Conservation (phyloP, 257 asterid species). For the Handroanthus guayacan region DNA sequence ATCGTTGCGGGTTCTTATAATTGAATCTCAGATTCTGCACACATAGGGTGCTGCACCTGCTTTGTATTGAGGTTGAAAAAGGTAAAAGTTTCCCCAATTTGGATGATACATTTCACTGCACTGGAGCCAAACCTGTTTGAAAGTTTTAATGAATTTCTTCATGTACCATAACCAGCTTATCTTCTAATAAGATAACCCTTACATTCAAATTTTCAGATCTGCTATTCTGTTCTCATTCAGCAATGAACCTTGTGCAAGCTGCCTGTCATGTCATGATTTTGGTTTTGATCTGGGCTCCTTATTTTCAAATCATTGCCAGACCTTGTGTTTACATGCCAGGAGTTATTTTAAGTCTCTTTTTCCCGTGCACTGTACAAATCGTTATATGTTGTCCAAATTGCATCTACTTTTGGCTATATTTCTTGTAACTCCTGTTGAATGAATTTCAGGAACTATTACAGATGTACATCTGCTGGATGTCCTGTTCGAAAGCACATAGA, state of each 20-base stretch:
- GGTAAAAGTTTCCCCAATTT: neutral
- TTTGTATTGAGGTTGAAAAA: neutral
- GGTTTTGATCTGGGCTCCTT: neutral
- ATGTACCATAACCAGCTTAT: neutral
- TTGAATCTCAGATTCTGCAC: neutral
- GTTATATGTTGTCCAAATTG: neutral
- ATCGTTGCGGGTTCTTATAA: neutral
- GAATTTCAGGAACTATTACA: constrained; percentile 71
- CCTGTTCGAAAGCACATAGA: constrained; percentile 81
- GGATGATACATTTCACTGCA: neutral
- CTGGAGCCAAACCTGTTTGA: neutral
- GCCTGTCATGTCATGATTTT: neutral
- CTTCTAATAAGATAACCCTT: neutral
- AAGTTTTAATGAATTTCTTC: neutral
- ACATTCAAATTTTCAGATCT: neutral
- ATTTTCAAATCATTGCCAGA: neutral
- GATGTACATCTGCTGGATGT: constrained; percentile 83
- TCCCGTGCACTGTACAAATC: neutral
- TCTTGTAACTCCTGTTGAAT: constrained; percentile 12
- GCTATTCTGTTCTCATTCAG: neutral
- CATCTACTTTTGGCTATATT: neutral
- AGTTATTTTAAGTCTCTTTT: neutral
- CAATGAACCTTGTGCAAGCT: neutral
- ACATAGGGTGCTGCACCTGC: neutral
- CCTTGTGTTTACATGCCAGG: neutral